Evolutionary conservation across 1,284 basidiomycete genomes (phyloP), one percentile per base, ranked within the genome.

Genomic region (Mycosarcoma maydis): DNA sequence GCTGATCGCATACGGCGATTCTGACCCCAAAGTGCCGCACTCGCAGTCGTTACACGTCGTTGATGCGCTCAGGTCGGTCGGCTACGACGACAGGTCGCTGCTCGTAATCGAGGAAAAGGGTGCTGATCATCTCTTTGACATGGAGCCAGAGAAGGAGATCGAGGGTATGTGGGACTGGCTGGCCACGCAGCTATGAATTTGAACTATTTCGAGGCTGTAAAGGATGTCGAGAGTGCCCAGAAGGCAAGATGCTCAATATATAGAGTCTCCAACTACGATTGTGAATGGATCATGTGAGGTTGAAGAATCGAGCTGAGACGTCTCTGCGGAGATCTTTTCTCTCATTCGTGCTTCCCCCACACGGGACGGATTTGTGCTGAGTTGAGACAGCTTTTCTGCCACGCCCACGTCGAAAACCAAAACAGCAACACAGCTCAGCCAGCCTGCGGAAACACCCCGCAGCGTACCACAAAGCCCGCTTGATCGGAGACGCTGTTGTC

Each of bases 1-100:
- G 14, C 46, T 75, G 32, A 60, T 73, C 22, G 71, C 66, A 6
- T 75, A 58, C 32, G 73, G 70, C 17, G 66, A 70, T 32, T 56
- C 57, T 10, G 73, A 75, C 40, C 49, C 45, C 14, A 69, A 66
- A 17, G 70, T 75, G 9, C 69, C 66, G 10, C 66, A 56, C 19
- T 61, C 53, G 43, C 73, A 75, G 52, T 70, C 66, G n/a, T 8
- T 49, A 27, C 55, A 69, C 16, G 66, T 72, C 2, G 40, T 70
- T 30, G 49, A 64, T 2, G 66, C 73, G 26, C 60, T 75, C 34
- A 52, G 56, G 44, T 29, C 44, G 6, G 51, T 48, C 9, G 68
- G 68, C 2, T 70, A 70, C 37, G 46, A 43, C 14, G 11, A 43
- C 20, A 32, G 37, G 24, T 42, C 49, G 42, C 49, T 70, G 27